Conservation (phyloP, 768 basidiomycete species). For the Suillus occidentalis region DNA sequence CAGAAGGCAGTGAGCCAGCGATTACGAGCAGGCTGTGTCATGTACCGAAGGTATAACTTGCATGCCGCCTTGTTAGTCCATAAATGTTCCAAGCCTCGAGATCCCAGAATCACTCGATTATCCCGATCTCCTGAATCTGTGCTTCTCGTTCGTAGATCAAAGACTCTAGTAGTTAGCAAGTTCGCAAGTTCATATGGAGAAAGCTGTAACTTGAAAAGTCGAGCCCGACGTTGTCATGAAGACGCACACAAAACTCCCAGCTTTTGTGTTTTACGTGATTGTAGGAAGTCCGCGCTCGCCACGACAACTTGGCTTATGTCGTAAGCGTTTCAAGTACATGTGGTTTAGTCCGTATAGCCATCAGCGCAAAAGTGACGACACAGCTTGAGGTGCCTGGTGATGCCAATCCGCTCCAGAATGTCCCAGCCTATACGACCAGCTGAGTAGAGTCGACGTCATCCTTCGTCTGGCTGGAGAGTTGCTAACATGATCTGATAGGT, state of each 20-base stretch:
- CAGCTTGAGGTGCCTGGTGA: no score
- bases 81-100: slow-evolving; percentile 39
- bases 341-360: no score
- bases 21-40: neutral
- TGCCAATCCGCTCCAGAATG: no score
- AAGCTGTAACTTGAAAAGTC: slow-evolving; percentile 68
- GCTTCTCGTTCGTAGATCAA: slow-evolving; percentile 77
- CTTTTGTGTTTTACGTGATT: no score
- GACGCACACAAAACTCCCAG: slow-evolving; percentile 37
- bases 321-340: no score
- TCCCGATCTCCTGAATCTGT: slow-evolving; percentile 94
- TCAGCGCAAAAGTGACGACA: no score
- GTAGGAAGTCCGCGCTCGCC: no score
- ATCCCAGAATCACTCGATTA: slow-evolving; percentile 94
- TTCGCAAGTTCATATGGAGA: slow-evolving; percentile 92
- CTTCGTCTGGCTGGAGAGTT: no score
- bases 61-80: slow-evolving; percentile 76
- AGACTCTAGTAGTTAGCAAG: slow-evolving; percentile 28
- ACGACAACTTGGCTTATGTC: no score
- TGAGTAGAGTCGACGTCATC: no score
- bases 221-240: slow-evolving; percentile 65
- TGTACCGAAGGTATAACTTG: slow-evolving; percentile 57
- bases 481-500: no score
- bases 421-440: no score
- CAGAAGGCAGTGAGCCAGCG: neutral